Evolutionary conservation across 768 basidiomycete genomes (phyloP).

Genomic region (Mycena leptocephala): DNA sequence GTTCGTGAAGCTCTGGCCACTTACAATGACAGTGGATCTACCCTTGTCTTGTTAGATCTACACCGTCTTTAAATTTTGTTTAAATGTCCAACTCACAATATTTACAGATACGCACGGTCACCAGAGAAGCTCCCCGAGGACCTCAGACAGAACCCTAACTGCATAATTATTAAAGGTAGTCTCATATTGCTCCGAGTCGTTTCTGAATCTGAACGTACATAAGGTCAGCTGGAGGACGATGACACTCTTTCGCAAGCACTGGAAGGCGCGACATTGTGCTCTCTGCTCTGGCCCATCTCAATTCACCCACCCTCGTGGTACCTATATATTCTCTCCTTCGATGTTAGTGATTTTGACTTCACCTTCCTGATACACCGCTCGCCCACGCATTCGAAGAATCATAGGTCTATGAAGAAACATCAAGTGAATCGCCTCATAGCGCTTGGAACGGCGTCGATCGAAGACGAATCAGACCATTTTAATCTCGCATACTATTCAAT

Average conservation of each 20-base stretch:
- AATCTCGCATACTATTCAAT: constrained; percentile 46
- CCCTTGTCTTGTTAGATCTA: constrained; percentile 69
- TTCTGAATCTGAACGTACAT: neutral
- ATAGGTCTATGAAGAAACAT: constrained; percentile 71
- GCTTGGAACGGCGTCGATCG: constrained; percentile 79
- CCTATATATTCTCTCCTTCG: neutral
- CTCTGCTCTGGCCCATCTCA: constrained; percentile 72
- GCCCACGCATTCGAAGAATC: constrained; percentile 72
- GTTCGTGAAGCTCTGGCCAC: constrained; percentile 68
- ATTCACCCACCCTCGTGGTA: constrained; percentile 31
- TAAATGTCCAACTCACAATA: neutral
- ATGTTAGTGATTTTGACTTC: constrained; percentile 46
- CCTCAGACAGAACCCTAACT: constrained; percentile 58
- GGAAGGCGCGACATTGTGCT: constrained; percentile 74
- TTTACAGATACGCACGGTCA: constrained; percentile 56
- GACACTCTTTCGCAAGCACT: constrained; percentile 68
- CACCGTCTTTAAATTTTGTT: neutral
- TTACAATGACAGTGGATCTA: constrained; percentile 51
- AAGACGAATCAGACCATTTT: constrained; percentile 73
- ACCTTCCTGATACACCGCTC: constrained; percentile 70
- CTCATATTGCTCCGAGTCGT: neutral
- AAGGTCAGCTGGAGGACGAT: constrained; percentile 69
- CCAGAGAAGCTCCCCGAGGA: constrained; percentile 75
- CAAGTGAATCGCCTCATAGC: constrained; percentile 73
- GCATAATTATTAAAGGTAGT: constrained; percentile 61